Conservation (phyloP, 108 stramenopile genomes). For the Discostella pseudostelligera region DNA sequence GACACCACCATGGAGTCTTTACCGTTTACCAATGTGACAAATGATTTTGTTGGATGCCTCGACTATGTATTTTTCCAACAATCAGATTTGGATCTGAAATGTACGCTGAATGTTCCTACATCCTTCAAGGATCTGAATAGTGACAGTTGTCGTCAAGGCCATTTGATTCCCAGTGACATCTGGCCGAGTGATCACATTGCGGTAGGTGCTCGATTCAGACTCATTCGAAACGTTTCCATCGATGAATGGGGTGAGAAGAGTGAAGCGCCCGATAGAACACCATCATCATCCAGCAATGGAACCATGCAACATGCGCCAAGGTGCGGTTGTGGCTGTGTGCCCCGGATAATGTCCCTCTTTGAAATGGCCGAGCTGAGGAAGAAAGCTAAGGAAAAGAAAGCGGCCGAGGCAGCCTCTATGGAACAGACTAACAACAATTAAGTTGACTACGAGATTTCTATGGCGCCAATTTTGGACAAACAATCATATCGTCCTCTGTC, state of each 20-base stretch:
- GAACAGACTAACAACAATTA: neutral
- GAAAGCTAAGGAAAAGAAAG: slow-evolving; percentile 39
- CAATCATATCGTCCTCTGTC: no score
- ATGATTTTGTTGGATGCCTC: slow-evolving; percentile 73
- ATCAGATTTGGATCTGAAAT: slow-evolving; percentile 40
- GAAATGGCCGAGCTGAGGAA: slow-evolving; percentile 83
- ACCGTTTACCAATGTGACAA: slow-evolving; percentile 84
- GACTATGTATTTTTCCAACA: slow-evolving; percentile 76
- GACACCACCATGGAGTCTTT: slow-evolving; percentile 45
- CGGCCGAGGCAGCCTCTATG: slow-evolving; percentile 12
- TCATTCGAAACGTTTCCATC: slow-evolving; percentile 11
- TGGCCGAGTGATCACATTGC: slow-evolving; percentile 90
- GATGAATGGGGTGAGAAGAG: no score
- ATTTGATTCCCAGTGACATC: slow-evolving; percentile 71
- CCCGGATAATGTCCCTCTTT: slow-evolving; percentile 62
- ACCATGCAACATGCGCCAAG: slow-evolving; percentile 35
- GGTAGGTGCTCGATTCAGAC: slow-evolving; percentile 62
- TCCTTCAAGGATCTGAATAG: slow-evolving; percentile 59
- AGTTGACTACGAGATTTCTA: slow-evolving; percentile 12
- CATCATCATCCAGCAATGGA: no score
- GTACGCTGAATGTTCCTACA: slow-evolving; percentile 59
- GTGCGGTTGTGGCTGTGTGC: slow-evolving; percentile 79
- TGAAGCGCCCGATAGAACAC: no score
- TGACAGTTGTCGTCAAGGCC: slow-evolving; percentile 47
- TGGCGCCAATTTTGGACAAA: no score